These are phyloP conservation scores for Panellus pusillus DNA, from an alignment of 768 basidiomycete genomes.

Conservation along the genomic window DNA sequence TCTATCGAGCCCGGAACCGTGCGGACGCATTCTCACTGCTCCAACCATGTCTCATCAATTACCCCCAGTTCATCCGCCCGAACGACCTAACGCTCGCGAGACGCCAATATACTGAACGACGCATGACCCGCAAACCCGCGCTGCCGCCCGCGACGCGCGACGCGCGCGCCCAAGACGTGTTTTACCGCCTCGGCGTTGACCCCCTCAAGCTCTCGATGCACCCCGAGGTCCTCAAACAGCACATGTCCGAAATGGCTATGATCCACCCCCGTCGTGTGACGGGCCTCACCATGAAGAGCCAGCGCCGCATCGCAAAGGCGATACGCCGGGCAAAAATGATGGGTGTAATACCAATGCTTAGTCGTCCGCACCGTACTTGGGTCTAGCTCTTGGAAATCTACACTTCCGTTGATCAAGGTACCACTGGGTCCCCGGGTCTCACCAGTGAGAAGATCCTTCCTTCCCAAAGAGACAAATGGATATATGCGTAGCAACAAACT, in stretches of 20 bases:
- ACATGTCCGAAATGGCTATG: conserved; percentile 77
- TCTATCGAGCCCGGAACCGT: too few relatives aligned
- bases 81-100: conserved; percentile 41
- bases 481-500: conserved; percentile 17
- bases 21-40: neutral
- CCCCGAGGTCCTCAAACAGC: conserved; percentile 53
- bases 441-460: neutral
- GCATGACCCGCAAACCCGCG: conserved; percentile 32
- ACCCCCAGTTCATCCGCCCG: conserved; percentile 47
- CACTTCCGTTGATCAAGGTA: neutral
- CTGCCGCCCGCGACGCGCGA: conserved; percentile 58
- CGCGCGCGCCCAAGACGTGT: conserved; percentile 62
- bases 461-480: conserved; percentile 1
- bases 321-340: conserved; percentile 89
- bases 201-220: conserved; percentile 72
- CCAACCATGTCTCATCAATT: neutral
- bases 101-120: conserved; percentile 28
- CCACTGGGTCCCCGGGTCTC: conserved; percentile 13
- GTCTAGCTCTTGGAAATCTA: too few relatives aligned
- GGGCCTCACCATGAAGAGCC: conserved; percentile 72
- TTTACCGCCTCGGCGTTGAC: conserved; percentile 71
- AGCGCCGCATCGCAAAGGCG: conserved; percentile 79
- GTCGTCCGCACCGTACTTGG: conserved; percentile 31
- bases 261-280: conserved; percentile 72
- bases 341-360: conserved; percentile 73